phyloP scores from a whole-genome alignment of 257 asterid genomes.

The Thymus quinquecostatus region DNA sequence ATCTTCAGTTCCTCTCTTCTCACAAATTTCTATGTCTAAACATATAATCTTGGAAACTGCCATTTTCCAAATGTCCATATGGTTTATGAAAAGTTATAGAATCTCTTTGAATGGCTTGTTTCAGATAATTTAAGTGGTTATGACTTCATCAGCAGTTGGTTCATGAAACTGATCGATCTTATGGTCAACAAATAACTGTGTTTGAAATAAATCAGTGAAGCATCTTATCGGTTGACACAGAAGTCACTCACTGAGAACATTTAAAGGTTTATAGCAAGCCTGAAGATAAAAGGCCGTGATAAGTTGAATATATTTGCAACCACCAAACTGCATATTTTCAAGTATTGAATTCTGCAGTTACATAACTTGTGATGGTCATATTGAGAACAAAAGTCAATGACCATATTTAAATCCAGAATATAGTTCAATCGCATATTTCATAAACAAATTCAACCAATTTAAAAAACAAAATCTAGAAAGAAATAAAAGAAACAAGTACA shows the following conservation, averaged over 20 bases:
- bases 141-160: not conserved
- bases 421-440: not conserved
- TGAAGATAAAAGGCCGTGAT: not conserved
- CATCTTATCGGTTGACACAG: not conserved
- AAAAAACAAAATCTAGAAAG: too few species aligned
- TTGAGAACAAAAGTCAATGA: not conserved
- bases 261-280: not conserved
- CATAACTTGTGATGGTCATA: not conserved
- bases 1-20: not conserved
- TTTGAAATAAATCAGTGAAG: not conserved
- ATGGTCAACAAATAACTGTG: not conserved
- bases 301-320: not conserved
- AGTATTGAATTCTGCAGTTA: not conserved
- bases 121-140: not conserved
- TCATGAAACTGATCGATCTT: not conserved
- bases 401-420: not conserved
- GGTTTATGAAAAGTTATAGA: not conserved
- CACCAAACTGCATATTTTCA: not conserved
- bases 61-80: not conserved
- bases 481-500: not conserved
- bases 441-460: not conserved
- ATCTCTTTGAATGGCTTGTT: slow-evolving; percentile 1
- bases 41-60: not conserved
- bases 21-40: not conserved
- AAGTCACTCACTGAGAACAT: not conserved